Evolutionary conservation across 345 rosid genomes (phyloP).

Genomic region (Zanthoxylum bungeanum): DNA sequence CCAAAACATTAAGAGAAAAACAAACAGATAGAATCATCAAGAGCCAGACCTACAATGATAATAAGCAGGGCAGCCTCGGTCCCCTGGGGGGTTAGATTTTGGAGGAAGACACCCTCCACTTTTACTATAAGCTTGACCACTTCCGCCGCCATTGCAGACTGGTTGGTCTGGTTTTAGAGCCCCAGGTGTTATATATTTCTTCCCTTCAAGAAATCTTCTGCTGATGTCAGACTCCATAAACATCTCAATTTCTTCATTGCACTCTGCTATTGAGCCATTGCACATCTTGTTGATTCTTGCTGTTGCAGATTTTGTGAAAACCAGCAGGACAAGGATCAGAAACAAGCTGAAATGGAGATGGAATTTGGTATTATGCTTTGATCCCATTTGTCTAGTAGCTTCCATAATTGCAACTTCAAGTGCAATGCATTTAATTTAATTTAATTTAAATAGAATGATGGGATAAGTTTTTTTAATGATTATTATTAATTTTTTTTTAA

Average conservation of each 20-base stretch:
- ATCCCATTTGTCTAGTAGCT: constrained; percentile 22
- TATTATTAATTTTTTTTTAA: background rate
- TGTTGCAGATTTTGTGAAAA: constrained; percentile 4
- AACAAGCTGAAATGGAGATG: constrained; percentile 18
- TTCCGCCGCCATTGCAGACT: constrained; percentile 42
- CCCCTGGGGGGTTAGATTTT: constrained; percentile 39
- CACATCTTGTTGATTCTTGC: constrained; percentile 17
- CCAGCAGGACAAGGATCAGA: constrained; percentile 2
- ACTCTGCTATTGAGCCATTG: constrained; percentile 46
- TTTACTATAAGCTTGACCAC: constrained; percentile 51
- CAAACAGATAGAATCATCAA: background rate
- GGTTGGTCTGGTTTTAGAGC: constrained; percentile 59
- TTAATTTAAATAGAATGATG: background rate
- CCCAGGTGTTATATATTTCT: constrained; percentile 49
- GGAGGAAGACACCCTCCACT: constrained; percentile 51
- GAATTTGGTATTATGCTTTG: background rate
- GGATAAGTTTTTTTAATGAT: background rate
- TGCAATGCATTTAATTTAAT: background rate
- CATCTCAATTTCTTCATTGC: constrained; percentile 34
- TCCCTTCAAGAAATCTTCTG: constrained; percentile 40
- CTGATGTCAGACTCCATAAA: constrained; percentile 53
- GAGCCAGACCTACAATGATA: constrained; percentile 55
- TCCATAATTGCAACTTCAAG: background rate
- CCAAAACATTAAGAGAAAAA: background rate
- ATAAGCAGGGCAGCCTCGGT: constrained; percentile 54